These are phyloP conservation scores for Begonia loranthoides DNA, from an alignment of 306 rosid genomes.

Conservation along the genomic window DNA sequence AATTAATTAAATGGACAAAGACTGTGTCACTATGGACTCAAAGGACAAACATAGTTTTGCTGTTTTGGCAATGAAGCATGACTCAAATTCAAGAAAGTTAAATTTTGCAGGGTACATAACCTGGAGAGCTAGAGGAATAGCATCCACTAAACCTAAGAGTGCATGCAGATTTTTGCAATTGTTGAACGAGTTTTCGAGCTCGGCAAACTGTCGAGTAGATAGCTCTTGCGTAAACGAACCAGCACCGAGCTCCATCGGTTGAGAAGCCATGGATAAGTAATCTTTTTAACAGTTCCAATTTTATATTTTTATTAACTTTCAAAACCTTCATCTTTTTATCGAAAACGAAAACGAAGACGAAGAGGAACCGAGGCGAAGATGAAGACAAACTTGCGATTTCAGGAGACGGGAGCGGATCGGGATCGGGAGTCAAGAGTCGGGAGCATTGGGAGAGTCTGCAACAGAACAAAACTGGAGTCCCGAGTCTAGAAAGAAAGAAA, in stretches of 20 bases:
- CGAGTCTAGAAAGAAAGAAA: too few species aligned
- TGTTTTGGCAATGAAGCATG: slow-evolving; percentile 43
- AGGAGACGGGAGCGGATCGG: too few species aligned
- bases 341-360: too few species aligned
- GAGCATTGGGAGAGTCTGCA: too few species aligned
- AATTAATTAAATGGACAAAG: too few species aligned
- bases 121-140: slow-evolving; percentile 35
- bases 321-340: slow-evolving; percentile 42
- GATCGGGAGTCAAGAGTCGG: too few species aligned
- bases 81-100: slow-evolving; percentile 71
- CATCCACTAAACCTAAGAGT: slow-evolving; percentile 69
- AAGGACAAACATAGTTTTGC: too few species aligned
- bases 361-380: too few species aligned
- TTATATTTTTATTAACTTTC: slow-evolving; percentile 53
- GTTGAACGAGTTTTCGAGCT: slow-evolving; percentile 48
- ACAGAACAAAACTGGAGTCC: too few species aligned
- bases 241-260: slow-evolving; percentile 48
- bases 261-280: slow-evolving; percentile 45
- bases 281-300: slow-evolving; percentile 47
- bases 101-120: slow-evolving; percentile 49
- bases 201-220: slow-evolving; percentile 32
- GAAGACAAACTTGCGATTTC: too few species aligned
- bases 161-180: slow-evolving; percentile 49
- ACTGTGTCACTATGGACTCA: too few species aligned
- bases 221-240: slow-evolving; percentile 60